Evolutionary conservation across 2,329 filamentous ascomycete genomes (phyloP).

Genomic region (Verticillium klebahnii): DNA sequence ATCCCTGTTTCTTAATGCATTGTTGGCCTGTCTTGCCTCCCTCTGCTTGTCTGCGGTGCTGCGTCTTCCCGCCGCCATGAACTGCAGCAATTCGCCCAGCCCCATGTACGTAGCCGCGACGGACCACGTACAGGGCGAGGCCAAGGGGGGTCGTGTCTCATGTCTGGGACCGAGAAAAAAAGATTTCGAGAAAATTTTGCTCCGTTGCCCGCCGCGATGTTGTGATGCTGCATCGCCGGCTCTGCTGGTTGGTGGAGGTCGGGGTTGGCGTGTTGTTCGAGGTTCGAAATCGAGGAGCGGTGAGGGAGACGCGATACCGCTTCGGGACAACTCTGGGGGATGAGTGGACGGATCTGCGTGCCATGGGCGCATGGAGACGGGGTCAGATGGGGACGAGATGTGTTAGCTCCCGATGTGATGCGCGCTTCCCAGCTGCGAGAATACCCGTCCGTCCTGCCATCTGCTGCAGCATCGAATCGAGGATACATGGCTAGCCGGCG

Average conservation of each 20-base stretch:
- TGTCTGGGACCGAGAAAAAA: background rate
- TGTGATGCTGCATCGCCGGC: constrained; percentile 5
- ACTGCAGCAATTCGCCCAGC: background rate
- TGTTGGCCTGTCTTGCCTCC: background rate
- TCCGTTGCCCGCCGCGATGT: background rate
- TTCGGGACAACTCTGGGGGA: constrained; percentile 11
- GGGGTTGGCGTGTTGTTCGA: constrained; percentile 6
- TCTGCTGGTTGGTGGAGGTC: constrained; percentile 5
- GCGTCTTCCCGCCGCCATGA: background rate
- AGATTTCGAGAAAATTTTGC: background rate
- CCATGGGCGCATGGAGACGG: constrained; percentile 11
- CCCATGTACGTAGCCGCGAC: background rate
- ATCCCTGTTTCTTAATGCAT: background rate
- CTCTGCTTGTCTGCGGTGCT: background rate
- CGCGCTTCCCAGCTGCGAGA: constrained; percentile 2
- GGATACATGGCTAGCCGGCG: constrained; percentile 22
- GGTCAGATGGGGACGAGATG: constrained; percentile 3
- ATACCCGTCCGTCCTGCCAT: background rate
- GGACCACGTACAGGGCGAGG: background rate
- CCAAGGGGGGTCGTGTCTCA: background rate
- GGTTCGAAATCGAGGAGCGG: constrained; percentile 11
- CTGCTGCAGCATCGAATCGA: background rate
- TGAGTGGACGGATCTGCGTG: constrained; percentile 10
- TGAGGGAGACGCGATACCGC: constrained; percentile 15
- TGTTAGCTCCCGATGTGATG: background rate